phyloP scores from a whole-genome alignment of 2,329 filamentous ascomycete species.

The Penicillium decumbens region DNA sequence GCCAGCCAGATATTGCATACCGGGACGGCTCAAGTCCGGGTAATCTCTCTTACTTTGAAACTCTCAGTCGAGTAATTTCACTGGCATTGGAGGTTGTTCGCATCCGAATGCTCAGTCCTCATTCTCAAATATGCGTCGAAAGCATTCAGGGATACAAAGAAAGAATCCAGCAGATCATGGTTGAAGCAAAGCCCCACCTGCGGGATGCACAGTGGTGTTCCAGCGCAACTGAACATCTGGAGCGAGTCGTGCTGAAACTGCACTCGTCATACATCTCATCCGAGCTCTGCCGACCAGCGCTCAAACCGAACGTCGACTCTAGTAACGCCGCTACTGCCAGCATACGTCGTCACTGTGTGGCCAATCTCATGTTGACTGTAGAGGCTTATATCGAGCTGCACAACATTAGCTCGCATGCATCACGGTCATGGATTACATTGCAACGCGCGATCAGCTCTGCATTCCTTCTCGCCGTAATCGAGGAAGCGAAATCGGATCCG shows the following conservation, averaged over 20 bases:
- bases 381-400: conserved; percentile 58
- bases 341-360: conserved; percentile 53
- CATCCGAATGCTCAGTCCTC: conserved; percentile 52
- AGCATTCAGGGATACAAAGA: conserved; percentile 55
- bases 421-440: conserved; percentile 46
- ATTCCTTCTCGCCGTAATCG: conserved; percentile 45
- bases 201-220: conserved; percentile 48
- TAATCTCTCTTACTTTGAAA: conserved; percentile 54
- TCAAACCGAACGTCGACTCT: conserved; percentile 50
- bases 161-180: conserved; percentile 54
- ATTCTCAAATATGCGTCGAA: conserved; percentile 50
- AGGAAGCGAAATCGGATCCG: conserved; percentile 42
- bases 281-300: conserved; percentile 58
- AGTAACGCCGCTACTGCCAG: conserved; percentile 36
- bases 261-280: conserved; percentile 60
- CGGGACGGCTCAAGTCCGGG: conserved; percentile 46
- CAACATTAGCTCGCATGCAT: conserved; percentile 39
- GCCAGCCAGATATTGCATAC: conserved; percentile 50
- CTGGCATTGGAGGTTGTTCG: conserved; percentile 55
- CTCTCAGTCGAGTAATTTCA: conserved; percentile 53
- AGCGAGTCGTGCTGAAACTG: conserved; percentile 57
- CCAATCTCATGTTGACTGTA: conserved; percentile 53
- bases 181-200: conserved; percentile 55
- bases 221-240: conserved; percentile 49
- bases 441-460: conserved; percentile 47